Evolutionary conservation across 2,329 filamentous ascomycete genomes (phyloP).

Genomic region (Hypoxylon sp.): DNA sequence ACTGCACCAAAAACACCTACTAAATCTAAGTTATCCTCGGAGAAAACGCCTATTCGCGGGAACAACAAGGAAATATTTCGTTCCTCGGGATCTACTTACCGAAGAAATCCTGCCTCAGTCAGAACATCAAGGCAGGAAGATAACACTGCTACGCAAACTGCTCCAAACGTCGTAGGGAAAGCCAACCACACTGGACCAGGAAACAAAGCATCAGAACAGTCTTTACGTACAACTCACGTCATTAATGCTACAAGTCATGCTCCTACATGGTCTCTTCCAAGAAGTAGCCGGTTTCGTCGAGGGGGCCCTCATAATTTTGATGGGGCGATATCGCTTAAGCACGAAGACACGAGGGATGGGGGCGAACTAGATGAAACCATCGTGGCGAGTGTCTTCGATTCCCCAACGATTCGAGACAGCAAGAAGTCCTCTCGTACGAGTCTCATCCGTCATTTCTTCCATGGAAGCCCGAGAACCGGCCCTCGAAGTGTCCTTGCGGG

Average conservation of each 20-base stretch:
- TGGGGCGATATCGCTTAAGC: constrained; percentile 12
- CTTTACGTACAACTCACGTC: not conserved
- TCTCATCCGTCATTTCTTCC: constrained; percentile 15
- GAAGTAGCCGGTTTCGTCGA: constrained; percentile 31
- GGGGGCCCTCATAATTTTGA: constrained; percentile 28
- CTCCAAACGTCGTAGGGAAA: not conserved
- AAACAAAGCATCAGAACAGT: constrained; percentile 21
- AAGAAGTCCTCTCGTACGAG: constrained; percentile 13
- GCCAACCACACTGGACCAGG: constrained; percentile 9
- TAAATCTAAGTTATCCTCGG: constrained; percentile 14
- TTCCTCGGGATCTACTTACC: constrained; percentile 8
- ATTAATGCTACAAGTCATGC: not conserved
- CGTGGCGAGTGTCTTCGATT: not conserved
- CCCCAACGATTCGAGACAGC: not conserved
- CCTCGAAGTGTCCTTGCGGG: constrained; percentile 2
- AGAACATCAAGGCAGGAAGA: constrained; percentile 7
- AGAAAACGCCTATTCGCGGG: not conserved
- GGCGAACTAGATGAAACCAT: not conserved
- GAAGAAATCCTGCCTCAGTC: constrained; percentile 4
- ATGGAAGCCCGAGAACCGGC: constrained; percentile 9
- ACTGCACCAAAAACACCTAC: constrained; percentile 2
- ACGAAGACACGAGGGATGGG: not conserved
- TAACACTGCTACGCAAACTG: constrained; percentile 1
- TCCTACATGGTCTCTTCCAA: constrained; percentile 27
- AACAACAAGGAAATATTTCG: constrained; percentile 16